These are phyloP conservation scores for Medicago ruthenica DNA, from an alignment of 306 rosid genomes.

Conservation along the genomic window DNA sequence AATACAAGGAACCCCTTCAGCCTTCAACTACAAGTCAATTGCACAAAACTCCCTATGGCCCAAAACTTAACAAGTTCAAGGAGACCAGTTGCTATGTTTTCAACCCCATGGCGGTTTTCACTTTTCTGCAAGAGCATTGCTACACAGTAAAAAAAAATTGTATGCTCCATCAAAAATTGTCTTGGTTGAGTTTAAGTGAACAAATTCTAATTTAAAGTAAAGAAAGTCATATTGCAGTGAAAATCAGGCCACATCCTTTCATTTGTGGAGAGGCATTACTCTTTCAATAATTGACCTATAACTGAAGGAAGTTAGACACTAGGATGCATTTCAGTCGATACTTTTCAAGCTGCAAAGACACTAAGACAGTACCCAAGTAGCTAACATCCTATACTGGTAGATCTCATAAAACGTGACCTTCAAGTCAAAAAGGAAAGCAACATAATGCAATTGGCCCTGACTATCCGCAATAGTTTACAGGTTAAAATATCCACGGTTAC, in stretches of 20 bases:
- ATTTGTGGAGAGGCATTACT: neutral
- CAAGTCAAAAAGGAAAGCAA: constrained; percentile 23
- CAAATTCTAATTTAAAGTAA: constrained; percentile 9
- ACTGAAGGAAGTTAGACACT: neutral
- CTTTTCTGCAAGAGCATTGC: neutral
- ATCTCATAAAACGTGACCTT: constrained; percentile 7
- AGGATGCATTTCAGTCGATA: constrained; percentile 22
- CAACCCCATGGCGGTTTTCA: constrained; percentile 2
- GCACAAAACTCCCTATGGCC: neutral
- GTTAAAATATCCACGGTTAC: constrained; percentile 17
- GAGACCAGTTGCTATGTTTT: constrained; percentile 1
- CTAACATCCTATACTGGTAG: constrained; percentile 10
- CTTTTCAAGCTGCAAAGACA: constrained; percentile 7
- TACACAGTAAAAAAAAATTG: neutral
- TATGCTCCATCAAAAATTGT: neutral
- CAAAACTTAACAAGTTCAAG: constrained; percentile 7
- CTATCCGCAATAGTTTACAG: constrained; percentile 28
- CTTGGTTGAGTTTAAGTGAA: neutral
- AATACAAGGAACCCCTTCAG: constrained; percentile 6
- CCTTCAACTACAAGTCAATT: constrained; percentile 25
- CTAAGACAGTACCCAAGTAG: constrained; percentile 3
- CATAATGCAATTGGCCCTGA: constrained; percentile 13
- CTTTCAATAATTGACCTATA: constrained; percentile 26
- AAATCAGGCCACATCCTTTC: neutral
- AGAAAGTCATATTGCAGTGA: neutral